Conservation (phyloP, 2,329 filamentous ascomycete species). For the Clonostachys solani region DNA sequence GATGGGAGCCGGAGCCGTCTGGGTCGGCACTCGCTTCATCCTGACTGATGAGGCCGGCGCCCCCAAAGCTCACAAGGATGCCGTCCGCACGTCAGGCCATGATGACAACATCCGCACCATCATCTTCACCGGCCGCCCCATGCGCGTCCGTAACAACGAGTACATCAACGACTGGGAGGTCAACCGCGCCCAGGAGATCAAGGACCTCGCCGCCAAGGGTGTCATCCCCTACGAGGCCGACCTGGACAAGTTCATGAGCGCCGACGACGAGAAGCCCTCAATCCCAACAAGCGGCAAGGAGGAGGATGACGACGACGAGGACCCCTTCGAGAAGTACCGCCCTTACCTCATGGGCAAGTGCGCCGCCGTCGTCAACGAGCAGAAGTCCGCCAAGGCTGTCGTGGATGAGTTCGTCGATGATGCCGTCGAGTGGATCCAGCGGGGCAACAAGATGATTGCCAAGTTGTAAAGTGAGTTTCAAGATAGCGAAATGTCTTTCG, state of each 20-base stretch:
- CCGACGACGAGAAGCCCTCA: constrained; percentile 66
- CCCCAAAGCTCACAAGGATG: constrained; percentile 90
- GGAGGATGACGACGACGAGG: constrained; percentile 70
- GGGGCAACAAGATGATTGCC: constrained; percentile 62
- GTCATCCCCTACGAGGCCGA: constrained; percentile 92
- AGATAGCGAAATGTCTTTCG: no score
- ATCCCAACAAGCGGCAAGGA: constrained; percentile 49
- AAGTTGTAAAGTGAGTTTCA: constrained; percentile 55
- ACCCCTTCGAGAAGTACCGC: constrained; percentile 85
- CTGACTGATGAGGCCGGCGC: constrained; percentile 92
- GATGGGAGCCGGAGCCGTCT: constrained; percentile 88
- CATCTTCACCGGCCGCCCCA: constrained; percentile 95
- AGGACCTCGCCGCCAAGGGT: constrained; percentile 84
- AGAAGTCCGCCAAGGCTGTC: constrained; percentile 84
- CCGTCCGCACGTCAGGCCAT: constrained; percentile 84
- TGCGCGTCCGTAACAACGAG: constrained; percentile 87
- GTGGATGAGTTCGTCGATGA: constrained; percentile 91
- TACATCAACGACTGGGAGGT: constrained; percentile 97
- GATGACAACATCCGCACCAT: constrained; percentile 96
- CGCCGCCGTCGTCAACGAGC: constrained; percentile 88
- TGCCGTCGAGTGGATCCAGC: constrained; percentile 67
- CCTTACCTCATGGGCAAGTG: constrained; percentile 97
- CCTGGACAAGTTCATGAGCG: constrained; percentile 70
- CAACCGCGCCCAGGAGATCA: constrained; percentile 86
- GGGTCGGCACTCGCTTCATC: constrained; percentile 96